Percentiles rank a stretch among this genome's conserved stretches.
Evolutionary conservation across 1,284 basidiomycete species (phyloP).

Genomic region (Tilletia setariae): DNA sequence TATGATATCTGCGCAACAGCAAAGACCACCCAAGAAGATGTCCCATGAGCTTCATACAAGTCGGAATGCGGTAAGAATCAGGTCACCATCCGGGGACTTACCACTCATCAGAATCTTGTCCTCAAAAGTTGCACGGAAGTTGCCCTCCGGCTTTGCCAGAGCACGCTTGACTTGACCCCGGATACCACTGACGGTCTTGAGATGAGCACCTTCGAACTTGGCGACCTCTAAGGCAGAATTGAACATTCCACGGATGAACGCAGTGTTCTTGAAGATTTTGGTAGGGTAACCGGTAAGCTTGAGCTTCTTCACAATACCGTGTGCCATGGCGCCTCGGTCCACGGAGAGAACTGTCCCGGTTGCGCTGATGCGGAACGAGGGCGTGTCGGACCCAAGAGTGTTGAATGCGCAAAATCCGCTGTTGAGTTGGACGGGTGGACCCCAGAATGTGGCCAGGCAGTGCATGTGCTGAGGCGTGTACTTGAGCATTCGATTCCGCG

Average conservation of each 20-base stretch:
- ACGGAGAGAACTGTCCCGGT: conserved; percentile 93
- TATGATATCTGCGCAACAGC: conserved; percentile 70
- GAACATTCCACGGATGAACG: conserved; percentile 98
- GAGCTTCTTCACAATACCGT: conserved; percentile 96
- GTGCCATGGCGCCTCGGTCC: conserved; percentile 62
- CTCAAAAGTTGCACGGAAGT: conserved; percentile 94
- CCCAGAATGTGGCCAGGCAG: conserved; percentile 84
- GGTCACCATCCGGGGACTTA: conserved; percentile 62
- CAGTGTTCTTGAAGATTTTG: conserved; percentile 99
- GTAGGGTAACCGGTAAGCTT: conserved; percentile 91
- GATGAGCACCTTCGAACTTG: conserved; percentile 95
- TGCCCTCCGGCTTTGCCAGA: conserved; percentile 85
- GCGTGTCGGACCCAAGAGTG: conserved; percentile 65
- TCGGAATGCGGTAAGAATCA: too few relatives aligned
- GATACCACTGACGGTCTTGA: conserved; percentile 92
- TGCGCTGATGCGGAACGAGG: conserved; percentile 84
- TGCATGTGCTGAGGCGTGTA: conserved; percentile 99
- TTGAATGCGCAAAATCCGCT: conserved; percentile 96
- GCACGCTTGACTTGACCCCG: conserved; percentile 96
- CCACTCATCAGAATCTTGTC: conserved; percentile 95
- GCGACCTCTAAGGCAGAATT: conserved; percentile 85
- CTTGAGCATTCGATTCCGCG: conserved; percentile 93
- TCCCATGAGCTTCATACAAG: too few relatives aligned
- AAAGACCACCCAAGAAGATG: too few relatives aligned
- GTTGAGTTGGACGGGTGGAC: conserved; percentile 59